A percentile compares a stretch with the other conserved stretches of the same genome.
Conservation (phyloP, 78 protist genomes). For the Diacronema lutheri region DNA sequence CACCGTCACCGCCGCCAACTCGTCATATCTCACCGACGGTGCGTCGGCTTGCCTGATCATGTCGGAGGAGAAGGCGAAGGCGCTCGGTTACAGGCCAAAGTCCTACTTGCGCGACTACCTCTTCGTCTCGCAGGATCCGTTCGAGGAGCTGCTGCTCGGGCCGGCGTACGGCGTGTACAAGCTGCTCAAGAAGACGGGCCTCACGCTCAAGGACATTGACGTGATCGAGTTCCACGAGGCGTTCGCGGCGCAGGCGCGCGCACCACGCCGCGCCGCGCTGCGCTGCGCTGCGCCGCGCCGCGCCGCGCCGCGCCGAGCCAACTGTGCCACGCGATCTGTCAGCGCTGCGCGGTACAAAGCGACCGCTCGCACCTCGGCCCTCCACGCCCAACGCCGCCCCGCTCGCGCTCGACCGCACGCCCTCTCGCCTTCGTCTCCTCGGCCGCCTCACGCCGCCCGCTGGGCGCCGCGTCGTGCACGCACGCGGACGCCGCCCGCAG, state of each 20-base stretch:
- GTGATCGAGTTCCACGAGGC: conserved; percentile 82
- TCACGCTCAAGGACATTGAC: conserved; percentile 56
- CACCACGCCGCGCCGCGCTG: background rate
- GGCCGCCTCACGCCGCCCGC: background rate
- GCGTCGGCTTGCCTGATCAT: conserved; percentile 52
- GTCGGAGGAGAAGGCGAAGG: conserved; percentile 41
- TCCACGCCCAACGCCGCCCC: too few species aligned
- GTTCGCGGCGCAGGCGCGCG: conserved; percentile 66
- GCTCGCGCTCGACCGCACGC: too few species aligned
- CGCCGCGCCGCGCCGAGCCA: background rate
- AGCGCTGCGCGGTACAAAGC: background rate
- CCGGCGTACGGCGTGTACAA: conserved; percentile 54
- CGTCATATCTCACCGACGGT: conserved; percentile 56
- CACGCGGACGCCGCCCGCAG: background rate
- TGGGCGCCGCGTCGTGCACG: background rate
- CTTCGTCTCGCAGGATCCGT: conserved; percentile 61
- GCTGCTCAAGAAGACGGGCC: conserved; percentile 35
- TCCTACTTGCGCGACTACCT: conserved; percentile 43
- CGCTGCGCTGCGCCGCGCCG: background rate
- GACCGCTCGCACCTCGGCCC: background rate
- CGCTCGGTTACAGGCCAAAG: conserved; percentile 38
- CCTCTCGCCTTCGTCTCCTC: too few species aligned
- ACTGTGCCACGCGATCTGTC: background rate
- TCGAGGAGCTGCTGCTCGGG: conserved; percentile 65
- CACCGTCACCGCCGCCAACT: conserved; percentile 77